phyloP scores from a whole-genome alignment of 176 grass and related monocot species.

The Carex pumila region DNA sequence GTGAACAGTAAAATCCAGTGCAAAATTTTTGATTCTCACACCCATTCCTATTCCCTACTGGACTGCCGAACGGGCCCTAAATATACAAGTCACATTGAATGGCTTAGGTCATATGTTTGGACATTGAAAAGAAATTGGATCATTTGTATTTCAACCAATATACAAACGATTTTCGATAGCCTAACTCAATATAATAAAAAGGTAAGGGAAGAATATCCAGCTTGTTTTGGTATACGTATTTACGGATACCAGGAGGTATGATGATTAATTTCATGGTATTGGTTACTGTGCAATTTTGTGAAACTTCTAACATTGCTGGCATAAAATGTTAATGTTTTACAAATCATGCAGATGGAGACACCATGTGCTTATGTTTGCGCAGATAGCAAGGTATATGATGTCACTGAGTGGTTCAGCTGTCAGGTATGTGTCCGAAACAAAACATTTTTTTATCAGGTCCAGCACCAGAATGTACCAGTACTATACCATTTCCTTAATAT shows the following conservation, averaged over 20 bases:
- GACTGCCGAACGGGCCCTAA: too few relatives aligned
- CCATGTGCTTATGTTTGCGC: constrained; percentile 84
- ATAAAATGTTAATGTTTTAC: constrained; percentile 18
- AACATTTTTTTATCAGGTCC: constrained; percentile 5
- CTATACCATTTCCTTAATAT: constrained; percentile 17
- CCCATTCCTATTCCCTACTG: too few relatives aligned
- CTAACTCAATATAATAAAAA: not conserved
- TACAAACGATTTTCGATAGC: not conserved
- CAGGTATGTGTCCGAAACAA: constrained; percentile 47
- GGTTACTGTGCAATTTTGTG: not conserved
- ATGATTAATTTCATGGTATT: not conserved
- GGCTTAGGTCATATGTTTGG: not conserved
- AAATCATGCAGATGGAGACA: constrained; percentile 54
- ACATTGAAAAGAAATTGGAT: not conserved
- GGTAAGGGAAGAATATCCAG: not conserved
- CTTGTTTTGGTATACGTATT: not conserved
- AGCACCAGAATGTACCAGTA: constrained; percentile 1
- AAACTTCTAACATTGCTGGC: not conserved
- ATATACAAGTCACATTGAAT: not conserved
- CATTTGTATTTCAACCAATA: not conserved
- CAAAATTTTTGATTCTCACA: too few relatives aligned
- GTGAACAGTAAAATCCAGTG: too few relatives aligned
- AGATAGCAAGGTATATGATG: constrained; percentile 87
- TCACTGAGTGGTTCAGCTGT: constrained; percentile 93
- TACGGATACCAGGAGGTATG: not conserved